Evolutionary conservation across 257 asterid genomes (phyloP), one percentile per base, ranked within the genome.

Genomic region (Plantago major): DNA sequence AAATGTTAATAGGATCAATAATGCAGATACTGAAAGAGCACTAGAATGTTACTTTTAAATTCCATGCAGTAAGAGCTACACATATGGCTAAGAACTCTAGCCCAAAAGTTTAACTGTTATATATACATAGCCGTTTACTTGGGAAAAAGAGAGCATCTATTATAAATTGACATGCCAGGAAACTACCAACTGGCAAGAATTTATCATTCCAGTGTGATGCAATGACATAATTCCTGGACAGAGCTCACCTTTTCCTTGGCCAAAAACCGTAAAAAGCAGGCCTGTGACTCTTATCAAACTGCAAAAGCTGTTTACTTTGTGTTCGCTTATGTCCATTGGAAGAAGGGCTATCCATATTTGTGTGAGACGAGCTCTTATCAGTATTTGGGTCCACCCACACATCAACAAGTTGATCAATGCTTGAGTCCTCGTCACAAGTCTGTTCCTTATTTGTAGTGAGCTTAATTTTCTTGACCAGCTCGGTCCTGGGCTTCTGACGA

Each of bases 191-290:
- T 12, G 51, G 51, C 14, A 48, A 48, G 14, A 5, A 15, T 52
- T 52, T 9, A n/a, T n/a, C n/a, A n/a, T 6, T 26, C 53, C 40
- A 59, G 59, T 28, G 43, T 49, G 60, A 65, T 26, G 44, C 13
- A 33, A 4, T 11, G 47, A 64, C 53, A 37, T 18, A 53, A 56
- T 60, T 28, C 60, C 48, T 68, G 17, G 58, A 58, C 15, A 59
- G 3, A n/a, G 51, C 66, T 81, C 62, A 83, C 97, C 96, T 89
- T 81, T 81, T 89, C 73, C 70, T 76, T 45, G 87, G 81, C 88
- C 94, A 83, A 78, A 83, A 70, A 68, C 99, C 99, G 67, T 87
- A 93, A 78, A 89, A 93, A 28, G 99, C 90, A 79, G 99, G 99
- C 76, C 97, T 83, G 7, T 87, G 58, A 71, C 92, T 82, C 81